These are phyloP conservation scores for Toxicodendron radicans DNA, from an alignment of 345 rosid genomes.

Conservation along the genomic window DNA sequence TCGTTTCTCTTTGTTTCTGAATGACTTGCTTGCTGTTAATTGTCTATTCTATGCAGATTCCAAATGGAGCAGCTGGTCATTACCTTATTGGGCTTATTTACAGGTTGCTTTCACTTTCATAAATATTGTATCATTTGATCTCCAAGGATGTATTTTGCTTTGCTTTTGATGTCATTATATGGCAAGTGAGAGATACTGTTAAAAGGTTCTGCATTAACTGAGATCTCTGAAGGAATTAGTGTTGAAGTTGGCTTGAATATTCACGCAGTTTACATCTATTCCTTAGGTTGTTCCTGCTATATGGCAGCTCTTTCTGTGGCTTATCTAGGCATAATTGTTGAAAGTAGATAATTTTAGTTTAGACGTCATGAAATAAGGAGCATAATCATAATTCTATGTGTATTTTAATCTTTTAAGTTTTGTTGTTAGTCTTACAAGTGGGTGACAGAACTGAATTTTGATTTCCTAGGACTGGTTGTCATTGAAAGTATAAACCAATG, in stretches of 20 bases:
- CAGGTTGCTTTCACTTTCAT: constrained; percentile 50
- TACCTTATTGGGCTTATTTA: constrained; percentile 95
- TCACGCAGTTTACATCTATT: not conserved
- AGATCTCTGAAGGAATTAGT: not conserved
- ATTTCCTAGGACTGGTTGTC: too few species aligned
- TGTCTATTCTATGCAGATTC: constrained; percentile 55
- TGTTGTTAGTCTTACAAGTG: not conserved
- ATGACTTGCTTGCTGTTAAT: constrained; percentile 18
- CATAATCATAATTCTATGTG: not conserved
- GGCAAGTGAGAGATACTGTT: not conserved
- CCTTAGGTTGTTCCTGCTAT: not conserved
- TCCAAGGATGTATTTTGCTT: constrained; percentile 15
- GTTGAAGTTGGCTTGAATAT: not conserved
- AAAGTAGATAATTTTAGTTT: too few species aligned
- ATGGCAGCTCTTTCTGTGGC: not conserved
- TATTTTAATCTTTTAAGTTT: not conserved
- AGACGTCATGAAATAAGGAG: not conserved
- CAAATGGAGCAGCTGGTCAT: constrained; percentile 97
- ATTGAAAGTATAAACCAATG: not conserved
- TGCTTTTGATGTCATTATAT: not conserved
- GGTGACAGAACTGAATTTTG: too few species aligned
- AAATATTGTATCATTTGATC: constrained; percentile 17
- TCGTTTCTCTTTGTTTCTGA: constrained; percentile 1
- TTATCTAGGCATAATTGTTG: not conserved
- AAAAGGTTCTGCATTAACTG: not conserved